A percentile compares a stretch with the other conserved stretches of the same genome.
Conservation (phyloP, 1,284 basidiomycete genomes). For the Cryptococcus sp. region DNA sequence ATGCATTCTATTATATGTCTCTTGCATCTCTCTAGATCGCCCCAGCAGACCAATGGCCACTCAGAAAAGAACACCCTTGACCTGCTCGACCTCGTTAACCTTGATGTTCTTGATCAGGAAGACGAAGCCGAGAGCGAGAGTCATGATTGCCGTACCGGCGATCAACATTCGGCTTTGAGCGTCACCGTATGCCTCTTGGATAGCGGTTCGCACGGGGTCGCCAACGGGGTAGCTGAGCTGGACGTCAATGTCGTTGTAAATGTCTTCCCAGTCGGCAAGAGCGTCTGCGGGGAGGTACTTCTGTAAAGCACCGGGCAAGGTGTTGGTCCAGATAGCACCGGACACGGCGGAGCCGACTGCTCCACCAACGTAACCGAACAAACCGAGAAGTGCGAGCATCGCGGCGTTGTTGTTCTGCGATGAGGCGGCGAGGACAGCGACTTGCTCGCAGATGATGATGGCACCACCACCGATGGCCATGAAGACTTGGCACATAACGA, state of each 20-base stretch:
- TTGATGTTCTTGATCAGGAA: constrained; percentile 43
- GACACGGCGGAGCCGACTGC: constrained; percentile 49
- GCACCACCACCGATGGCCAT: constrained; percentile 52
- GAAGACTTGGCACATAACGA: constrained; percentile 50
- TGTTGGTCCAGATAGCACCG: constrained; percentile 55
- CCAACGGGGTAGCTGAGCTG: constrained; percentile 41
- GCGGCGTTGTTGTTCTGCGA: constrained; percentile 53
- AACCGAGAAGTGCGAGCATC: constrained; percentile 49
- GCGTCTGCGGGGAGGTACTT: constrained; percentile 41
- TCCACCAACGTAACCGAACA: constrained; percentile 48
- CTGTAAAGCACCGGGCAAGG: constrained; percentile 41
- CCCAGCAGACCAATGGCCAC: not conserved
- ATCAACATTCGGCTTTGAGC: constrained; percentile 46
- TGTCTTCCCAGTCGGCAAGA: constrained; percentile 33
- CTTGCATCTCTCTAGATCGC: too few species aligned
- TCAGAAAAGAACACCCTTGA: constrained; percentile 45
- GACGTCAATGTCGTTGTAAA: constrained; percentile 36
- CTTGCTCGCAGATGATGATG: constrained; percentile 52
- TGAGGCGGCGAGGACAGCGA: constrained; percentile 49
- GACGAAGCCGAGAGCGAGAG: constrained; percentile 26
- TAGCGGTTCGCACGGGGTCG: constrained; percentile 32
- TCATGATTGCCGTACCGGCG: constrained; percentile 41
- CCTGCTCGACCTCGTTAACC: constrained; percentile 38
- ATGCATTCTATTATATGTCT: too few species aligned
- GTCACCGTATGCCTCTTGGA: constrained; percentile 37